Evolutionary conservation across 2,329 filamentous ascomycete species (phyloP), one percentile per base, ranked within the genome.

Genomic region (Xylariaceae sp.): DNA sequence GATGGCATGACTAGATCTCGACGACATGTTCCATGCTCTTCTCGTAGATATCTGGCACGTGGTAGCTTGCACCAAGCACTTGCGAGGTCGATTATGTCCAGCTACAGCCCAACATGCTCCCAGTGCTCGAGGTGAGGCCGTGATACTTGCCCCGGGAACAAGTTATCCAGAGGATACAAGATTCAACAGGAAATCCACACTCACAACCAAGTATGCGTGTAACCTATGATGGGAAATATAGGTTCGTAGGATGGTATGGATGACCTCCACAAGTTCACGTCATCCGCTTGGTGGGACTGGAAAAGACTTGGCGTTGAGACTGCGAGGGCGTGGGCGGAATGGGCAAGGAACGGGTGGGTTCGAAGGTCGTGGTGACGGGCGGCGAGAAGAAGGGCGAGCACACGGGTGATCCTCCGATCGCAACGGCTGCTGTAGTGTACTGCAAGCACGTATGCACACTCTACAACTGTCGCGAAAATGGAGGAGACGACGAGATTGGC

Each of bases 371-470:
- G 18, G 13, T 18, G 61, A 65, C 62, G 60, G 61, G 61, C 65
- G 63, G 61, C 60, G 59, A 60, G 6, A 50, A 6, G 55, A 39
- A 49, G 53, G 48, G 53, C 53, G 61, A 39, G 63, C 54, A 59
- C 64, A 58, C 56, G 58, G 62, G 23, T 30, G 23, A 30, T 30
- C 23, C 58, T 56, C 58, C 55, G 59, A 65, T 61, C 59, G 63
- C 61, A 56, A 53, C 18, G 45, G 39, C 15, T 47, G 51, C 8
- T 6, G 51, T 35, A 39, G 41, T 44, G 47, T 47, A 51, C 15
- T 49, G 57, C 51, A 54, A 51, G 41, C 52, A 23, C 23, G 23
- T 30, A 30, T 39, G 15, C 34, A 47, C 49, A 56, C 44, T 11
- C 51, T 45, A 23, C 50, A 51, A 51, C 18, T 35, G n/a, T 52